These are phyloP conservation scores for Starmerella apicola DNA, from an alignment of 805 yeast genomes.

Conservation along the genomic window DNA sequence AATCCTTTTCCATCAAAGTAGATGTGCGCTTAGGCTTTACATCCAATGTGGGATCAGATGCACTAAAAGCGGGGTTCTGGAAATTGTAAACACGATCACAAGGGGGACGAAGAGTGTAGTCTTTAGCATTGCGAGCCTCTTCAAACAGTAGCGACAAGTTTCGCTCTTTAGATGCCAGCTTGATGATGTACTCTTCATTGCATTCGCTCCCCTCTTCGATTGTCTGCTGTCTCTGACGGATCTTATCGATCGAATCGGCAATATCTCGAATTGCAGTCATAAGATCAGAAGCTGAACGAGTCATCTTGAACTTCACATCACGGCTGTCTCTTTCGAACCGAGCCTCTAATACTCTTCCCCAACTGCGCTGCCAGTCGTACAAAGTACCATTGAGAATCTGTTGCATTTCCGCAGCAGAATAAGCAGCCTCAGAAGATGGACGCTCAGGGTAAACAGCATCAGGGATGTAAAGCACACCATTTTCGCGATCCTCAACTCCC, in stretches of 20 bases:
- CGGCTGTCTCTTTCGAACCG: slow-evolving; percentile 8
- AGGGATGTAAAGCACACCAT: slow-evolving; percentile 11
- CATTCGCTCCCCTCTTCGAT: background rate
- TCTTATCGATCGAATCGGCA: slow-evolving; percentile 4
- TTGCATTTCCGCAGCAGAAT: slow-evolving; percentile 7
- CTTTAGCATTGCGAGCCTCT: slow-evolving; percentile 15
- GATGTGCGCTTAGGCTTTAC: no score
- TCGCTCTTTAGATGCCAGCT: background rate
- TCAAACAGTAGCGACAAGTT: slow-evolving; percentile 9
- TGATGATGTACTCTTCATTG: background rate
- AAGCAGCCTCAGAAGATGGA: background rate
- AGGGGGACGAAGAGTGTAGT: slow-evolving; percentile 15
- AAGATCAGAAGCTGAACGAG: slow-evolving; percentile 14
- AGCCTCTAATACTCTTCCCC: slow-evolving; percentile 13
- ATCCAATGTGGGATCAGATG: background rate
- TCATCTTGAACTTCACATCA: background rate
- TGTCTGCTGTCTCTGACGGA: slow-evolving; percentile 1
- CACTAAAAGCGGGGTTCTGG: background rate
- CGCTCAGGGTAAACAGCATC: slow-evolving; percentile 10
- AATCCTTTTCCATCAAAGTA: no score
- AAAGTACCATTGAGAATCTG: slow-evolving; percentile 14
- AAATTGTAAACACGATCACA: slow-evolving; percentile 5
- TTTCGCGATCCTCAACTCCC: slow-evolving; percentile 9
- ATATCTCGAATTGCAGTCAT: slow-evolving; percentile 9
- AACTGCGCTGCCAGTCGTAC: slow-evolving; percentile 18